Evolutionary conservation across 768 basidiomycete species (phyloP), one percentile per base, ranked within the genome.

Genomic region (Rhodocollybia butyracea): DNA sequence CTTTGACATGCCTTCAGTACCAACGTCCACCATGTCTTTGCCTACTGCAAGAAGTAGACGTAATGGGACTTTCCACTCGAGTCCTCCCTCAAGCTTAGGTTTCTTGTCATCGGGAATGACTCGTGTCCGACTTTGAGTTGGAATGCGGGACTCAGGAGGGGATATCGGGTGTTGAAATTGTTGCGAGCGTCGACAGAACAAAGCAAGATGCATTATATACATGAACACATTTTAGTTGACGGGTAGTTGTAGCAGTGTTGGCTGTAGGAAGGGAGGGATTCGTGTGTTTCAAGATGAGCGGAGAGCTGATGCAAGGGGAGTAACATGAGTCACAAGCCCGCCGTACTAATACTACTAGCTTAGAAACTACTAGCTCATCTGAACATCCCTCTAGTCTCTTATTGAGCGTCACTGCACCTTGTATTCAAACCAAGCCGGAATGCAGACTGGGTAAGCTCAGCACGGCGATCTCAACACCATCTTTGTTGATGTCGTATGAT

Each of bases 401-500:
- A 66, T 99, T 98, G 59, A 98, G 66, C 64, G 91, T 86, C 22
- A 99, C 86, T 0, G 95, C 85, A 2, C 95, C 96, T 42, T 86
- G 72, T 22, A 98, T 85, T 94, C 72, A 98, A 95, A 3, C 96
- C 96, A 0, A 98, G 81, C 19, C 96, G 73, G 69, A 91, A 98
- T 0, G 91, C 89, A 38, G 88, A 85, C 71, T 98, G 98, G 24
- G 89, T 85, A 60, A 99, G 91, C 0, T 97, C 13, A 99, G 70
- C 34, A 91, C 86, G 5, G 96, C 95, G 56, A 98, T 92, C 39
- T 85, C 83, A 32, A 89, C 81, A 0, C 90, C 93, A 32, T 96
- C 92, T 74, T 98, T 97, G 66, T 86, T 90, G 54, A 98, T 93
- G 71, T 98, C 95, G 70, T 93, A 98, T 1, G 94, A 94, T 32